Evolutionary conservation across 106 monocot species (phyloP).

Genomic region (Agapanthus africanus): DNA sequence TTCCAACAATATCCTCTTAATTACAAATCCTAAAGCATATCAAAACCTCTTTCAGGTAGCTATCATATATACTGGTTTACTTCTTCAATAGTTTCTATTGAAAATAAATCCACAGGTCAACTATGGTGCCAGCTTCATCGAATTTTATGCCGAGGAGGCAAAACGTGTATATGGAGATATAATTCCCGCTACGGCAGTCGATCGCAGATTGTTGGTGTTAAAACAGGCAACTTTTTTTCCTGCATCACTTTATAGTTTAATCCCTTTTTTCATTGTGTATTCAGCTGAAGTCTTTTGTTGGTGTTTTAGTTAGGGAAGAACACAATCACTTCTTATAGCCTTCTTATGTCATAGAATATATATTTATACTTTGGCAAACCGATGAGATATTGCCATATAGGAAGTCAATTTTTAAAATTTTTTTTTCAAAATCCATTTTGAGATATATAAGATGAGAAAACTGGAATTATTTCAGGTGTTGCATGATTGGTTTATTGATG

Average conservation of each 20-base stretch:
- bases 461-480: not conserved
- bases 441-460: not conserved
- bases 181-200: constrained; percentile 59
- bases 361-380: not conserved
- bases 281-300: not conserved
- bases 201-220: constrained; percentile 71
- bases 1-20: not conserved
- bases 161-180: constrained; percentile 89
- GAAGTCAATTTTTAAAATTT: too few species aligned
- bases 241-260: not conserved
- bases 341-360: not conserved
- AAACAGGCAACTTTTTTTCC: constrained; percentile 51
- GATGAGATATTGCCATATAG: too few species aligned
- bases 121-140: constrained; percentile 84
- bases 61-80: constrained; percentile 3
- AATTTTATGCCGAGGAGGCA: constrained; percentile 88
- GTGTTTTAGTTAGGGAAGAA: not conserved
- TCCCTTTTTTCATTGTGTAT: not conserved
- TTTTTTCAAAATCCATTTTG: not conserved
- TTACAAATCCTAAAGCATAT: not conserved
- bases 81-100: not conserved
- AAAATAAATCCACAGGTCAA: constrained; percentile 35
- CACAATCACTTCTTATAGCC: too few species aligned
- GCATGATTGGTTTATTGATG: not conserved
- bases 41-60: not conserved